Evolutionary conservation across 2,329 filamentous ascomycete genomes (phyloP).

Genomic region (Coniochaeta hoffmannii): DNA sequence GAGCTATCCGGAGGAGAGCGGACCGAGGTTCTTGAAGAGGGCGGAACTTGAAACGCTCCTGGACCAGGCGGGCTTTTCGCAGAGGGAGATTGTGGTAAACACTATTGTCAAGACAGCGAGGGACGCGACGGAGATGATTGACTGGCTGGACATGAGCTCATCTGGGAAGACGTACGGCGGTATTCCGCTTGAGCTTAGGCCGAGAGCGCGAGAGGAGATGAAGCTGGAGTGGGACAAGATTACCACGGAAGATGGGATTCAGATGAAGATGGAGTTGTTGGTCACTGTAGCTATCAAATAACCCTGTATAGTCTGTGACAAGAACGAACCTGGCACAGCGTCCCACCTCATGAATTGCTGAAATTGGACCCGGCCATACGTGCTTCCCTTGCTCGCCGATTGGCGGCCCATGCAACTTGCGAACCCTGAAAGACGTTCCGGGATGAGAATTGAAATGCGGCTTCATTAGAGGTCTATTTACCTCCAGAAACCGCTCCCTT

Average conservation of each 20-base stretch:
- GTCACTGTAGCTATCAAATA: conserved; percentile 4
- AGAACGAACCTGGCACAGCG: too few relatives aligned
- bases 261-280: conserved; percentile 21
- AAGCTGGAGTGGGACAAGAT: conserved; percentile 20
- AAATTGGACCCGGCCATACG: too few relatives aligned
- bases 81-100: conserved; percentile 14
- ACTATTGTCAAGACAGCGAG: conserved; percentile 14
- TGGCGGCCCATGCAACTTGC: too few relatives aligned
- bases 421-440: too few relatives aligned
- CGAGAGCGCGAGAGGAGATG: conserved; percentile 20
- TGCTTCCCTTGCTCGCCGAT: too few relatives aligned
- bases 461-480: too few relatives aligned
- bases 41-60: conserved; percentile 14
- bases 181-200: conserved; percentile 19
- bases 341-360: too few relatives aligned
- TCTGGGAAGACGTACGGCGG: conserved; percentile 23
- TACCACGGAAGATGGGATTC: conserved; percentile 17
- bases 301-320: too few relatives aligned
- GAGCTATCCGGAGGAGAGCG: conserved; percentile 13
- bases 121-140: conserved; percentile 17
- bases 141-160: conserved; percentile 23
- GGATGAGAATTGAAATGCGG: too few relatives aligned
- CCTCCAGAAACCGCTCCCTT: too few relatives aligned
- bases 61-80: conserved; percentile 12
- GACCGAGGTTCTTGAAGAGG: conserved; percentile 17